Base-by-base conservation (phyloP, 73 alveolate species). In the Durusdinium trenchii region DNA sequence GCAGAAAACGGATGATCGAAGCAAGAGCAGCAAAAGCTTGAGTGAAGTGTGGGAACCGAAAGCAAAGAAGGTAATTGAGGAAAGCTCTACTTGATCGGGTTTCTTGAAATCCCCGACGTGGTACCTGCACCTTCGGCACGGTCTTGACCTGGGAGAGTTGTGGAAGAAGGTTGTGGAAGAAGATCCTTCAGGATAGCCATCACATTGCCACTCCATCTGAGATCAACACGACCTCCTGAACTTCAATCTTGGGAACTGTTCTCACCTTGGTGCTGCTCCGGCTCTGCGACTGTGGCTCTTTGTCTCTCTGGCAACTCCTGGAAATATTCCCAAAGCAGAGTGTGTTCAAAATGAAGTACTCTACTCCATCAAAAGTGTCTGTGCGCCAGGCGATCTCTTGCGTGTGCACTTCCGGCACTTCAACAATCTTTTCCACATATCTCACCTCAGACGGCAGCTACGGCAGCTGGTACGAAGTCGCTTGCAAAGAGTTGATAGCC, bases 321-420 rank as follows among this genome's bases (percentile, higher is more conserved):
- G 38, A 16, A 40, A 36, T 36, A 75, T 23, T 9, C 18, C 10
- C 30, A 9, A 75, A 36, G 10, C 32, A 36, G 54, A 20, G 50
- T 5, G 38, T 4, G 5, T 28, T 12, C n/a, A 23, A 20, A 6
- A 46, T 42, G 62, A 23, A 4, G 16, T 60, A 42, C 89, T 42
- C 40, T 36, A 9, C 45, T 4, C 6, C 30, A n/a, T 36, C 14
- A 51, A 6, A 9, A 38, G 6, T 10, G 35, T 35, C 35, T 30
- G 93, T 40, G 83, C 47, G 51, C 28, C n/a, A 42, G 12, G 36
- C 98, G 57, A 93, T 78, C 92, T 93, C 98, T 40, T 93, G 98
- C 20, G 91, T 69, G 91, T 93, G 98, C 91, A 93, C 98, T 93
- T 93, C 92, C 89, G 98, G 98, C 89, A 93, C 98, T 78, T 93